phyloP scores from a whole-genome alignment of 2,329 filamentous ascomycete genomes.

The Clarireedia monteithiana region DNA sequence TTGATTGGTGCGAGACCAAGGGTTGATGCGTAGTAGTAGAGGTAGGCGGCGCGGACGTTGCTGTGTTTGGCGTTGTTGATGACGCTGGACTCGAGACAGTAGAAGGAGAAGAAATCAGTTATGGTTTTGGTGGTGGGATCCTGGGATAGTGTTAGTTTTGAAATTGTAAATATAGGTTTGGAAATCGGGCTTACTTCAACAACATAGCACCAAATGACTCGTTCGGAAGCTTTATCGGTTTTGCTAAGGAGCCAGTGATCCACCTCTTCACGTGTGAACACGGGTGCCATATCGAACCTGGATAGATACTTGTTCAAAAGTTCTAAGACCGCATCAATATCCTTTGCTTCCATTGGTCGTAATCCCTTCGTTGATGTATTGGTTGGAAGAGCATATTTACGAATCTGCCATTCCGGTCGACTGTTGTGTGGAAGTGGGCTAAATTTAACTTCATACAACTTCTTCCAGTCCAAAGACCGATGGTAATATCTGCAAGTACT shows the following conservation, averaged over 20 bases:
- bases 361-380: slow-evolving; percentile 66
- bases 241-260: slow-evolving; percentile 82
- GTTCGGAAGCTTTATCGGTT: slow-evolving; percentile 57
- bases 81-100: slow-evolving; percentile 86
- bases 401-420: slow-evolving; percentile 77
- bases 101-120: slow-evolving; percentile 97
- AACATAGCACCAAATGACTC: slow-evolving; percentile 90
- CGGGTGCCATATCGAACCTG: slow-evolving; percentile 77
- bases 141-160: slow-evolving; percentile 21
- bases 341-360: slow-evolving; percentile 70
- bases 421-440: slow-evolving; percentile 77
- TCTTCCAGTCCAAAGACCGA: slow-evolving; percentile 88
- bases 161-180: neutral
- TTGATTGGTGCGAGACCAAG: slow-evolving; percentile 55
- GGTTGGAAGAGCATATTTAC: slow-evolving; percentile 76
- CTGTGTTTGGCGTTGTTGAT: slow-evolving; percentile 74
- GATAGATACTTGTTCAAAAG: slow-evolving; percentile 71
- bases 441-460: slow-evolving; percentile 91
- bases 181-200: slow-evolving; percentile 52
- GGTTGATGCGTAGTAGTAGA: slow-evolving; percentile 95
- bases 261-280: slow-evolving; percentile 72
- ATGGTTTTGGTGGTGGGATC: slow-evolving; percentile 65
- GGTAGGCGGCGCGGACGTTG: slow-evolving; percentile 80
- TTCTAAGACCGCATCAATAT: slow-evolving; percentile 66
- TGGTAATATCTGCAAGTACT: slow-evolving; percentile 95